Conservation (phyloP, 306 rosid genomes). For the Pachyrhizus erosus region DNA sequence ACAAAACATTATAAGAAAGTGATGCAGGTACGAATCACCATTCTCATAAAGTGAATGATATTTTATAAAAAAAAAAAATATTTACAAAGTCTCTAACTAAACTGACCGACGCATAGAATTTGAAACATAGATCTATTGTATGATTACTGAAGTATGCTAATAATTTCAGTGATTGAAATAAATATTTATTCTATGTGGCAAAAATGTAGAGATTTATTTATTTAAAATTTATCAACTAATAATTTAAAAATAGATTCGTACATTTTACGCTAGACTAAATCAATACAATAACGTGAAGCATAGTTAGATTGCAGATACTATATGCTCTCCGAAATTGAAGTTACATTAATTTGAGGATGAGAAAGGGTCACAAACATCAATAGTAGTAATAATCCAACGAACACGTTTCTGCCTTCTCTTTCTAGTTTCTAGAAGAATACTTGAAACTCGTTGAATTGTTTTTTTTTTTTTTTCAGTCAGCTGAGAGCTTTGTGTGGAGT, state of each 20-base stretch:
- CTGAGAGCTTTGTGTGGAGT: too few species aligned
- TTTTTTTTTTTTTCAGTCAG: neutral
- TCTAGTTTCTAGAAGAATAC: constrained; percentile 1
- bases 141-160: too few species aligned
- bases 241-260: neutral
- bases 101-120: too few species aligned
- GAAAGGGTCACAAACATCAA: neutral
- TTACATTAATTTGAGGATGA: too few species aligned
- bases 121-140: neutral
- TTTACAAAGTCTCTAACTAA: too few species aligned
- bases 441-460: neutral
- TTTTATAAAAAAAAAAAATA: too few species aligned
- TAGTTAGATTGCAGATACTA: neutral
- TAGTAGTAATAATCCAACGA: neutral
- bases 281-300: neutral
- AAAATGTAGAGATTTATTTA: neutral
- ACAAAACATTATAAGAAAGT: too few species aligned
- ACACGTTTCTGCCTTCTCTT: neutral
- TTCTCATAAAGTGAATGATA: too few species aligned
- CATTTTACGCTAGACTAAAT: neutral
- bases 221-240: neutral
- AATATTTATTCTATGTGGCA: too few species aligned
- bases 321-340: neutral
- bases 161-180: neutral
- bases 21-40: too few species aligned